These are phyloP conservation scores for Phytophthora agathidicida DNA, from an alignment of 352 stramenopile genomes.

Conservation along the genomic window DNA sequence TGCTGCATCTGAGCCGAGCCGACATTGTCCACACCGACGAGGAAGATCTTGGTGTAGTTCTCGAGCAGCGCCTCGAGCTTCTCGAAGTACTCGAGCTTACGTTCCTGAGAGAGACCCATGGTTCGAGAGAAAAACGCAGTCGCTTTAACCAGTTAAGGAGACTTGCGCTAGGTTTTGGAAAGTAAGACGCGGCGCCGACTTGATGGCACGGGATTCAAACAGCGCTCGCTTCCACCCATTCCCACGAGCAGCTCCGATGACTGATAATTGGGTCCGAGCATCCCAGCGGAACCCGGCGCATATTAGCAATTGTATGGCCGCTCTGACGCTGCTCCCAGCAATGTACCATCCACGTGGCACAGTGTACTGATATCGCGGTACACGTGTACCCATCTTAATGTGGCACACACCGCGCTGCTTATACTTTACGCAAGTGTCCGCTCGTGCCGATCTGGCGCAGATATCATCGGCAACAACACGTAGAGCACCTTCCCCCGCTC, in stretches of 20 bases:
- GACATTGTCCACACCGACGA: slow-evolving; percentile 99
- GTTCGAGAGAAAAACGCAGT: slow-evolving; percentile 70
- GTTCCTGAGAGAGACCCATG: slow-evolving; percentile 97
- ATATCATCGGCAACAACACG: neutral
- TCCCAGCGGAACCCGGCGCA: slow-evolving; percentile 22
- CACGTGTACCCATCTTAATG: slow-evolving; percentile 13
- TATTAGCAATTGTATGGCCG: slow-evolving; percentile 8
- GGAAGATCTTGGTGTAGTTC: slow-evolving; percentile 98
- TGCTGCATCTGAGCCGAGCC: slow-evolving; percentile 99
- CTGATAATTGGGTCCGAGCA: slow-evolving; percentile 7
- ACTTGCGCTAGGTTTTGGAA: slow-evolving; percentile 80
- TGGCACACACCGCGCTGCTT: neutral
- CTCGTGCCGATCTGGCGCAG: slow-evolving; percentile 6
- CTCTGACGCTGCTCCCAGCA: no score
- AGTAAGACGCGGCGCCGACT: slow-evolving; percentile 26
- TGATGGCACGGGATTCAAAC: neutral
- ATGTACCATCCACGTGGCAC: no score
- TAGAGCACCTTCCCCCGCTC: neutral
- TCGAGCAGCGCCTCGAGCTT: slow-evolving; percentile 96
- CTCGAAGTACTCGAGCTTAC: slow-evolving; percentile 98
- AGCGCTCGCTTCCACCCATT: slow-evolving; percentile 50
- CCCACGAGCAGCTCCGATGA: neutral
- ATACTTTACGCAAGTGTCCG: slow-evolving; percentile 12
- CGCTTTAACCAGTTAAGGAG: slow-evolving; percentile 88
- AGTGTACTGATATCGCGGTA: no score